Base-by-base conservation (phyloP, 805 yeast genomes). In the Hanseniaspora clermontiae region DNA sequence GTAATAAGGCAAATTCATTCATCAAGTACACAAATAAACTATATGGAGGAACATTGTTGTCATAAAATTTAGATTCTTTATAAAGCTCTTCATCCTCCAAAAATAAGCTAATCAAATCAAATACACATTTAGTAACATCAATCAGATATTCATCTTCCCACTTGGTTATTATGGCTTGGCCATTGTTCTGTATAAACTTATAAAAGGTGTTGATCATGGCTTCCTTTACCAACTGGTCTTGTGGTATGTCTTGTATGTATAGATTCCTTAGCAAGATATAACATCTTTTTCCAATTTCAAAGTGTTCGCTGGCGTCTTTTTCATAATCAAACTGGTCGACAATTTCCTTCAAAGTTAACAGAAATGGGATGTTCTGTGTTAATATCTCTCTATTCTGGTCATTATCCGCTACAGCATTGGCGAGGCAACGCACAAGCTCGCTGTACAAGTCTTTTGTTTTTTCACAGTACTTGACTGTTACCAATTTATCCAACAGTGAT, bases 391-490 rank as follows among this genome's bases (percentile, higher is more conserved):
- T 60, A 43, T 69, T 69, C 1, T 38, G 37, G 52, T 68, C 66
- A 54, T 67, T 65, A 54, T 69, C 71, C 0, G 66, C 66, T 15
- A 69, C 42, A 34, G 64, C 51, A 55, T 69, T 69, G 0, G 71
- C 70, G 12, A 68, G 56, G 49, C 70, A 68, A 55, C 72, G 64
- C 1, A 65, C 60, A 36, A 68, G 24, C 55, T 67, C 71, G 17
- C 69, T 64, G 9, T 60, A 58, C 27, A 69, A 19, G 24, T 59
- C 59, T 40, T 61, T 59, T 56, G 59, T 61, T n/a, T 20, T n/a
- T 15, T 12, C 15, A 7, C n/a, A 31, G 14, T 40, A 51, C 19
- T 43, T 39, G 14, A 51, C 46, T 20, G 59, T 57, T 19, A 66
- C 59, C 29, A 63, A 59, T 1, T 49, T 34, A 31, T 59, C 61